Conservation (phyloP, 1,284 basidiomycete genomes). For the Xanthoconium separans region DNA sequence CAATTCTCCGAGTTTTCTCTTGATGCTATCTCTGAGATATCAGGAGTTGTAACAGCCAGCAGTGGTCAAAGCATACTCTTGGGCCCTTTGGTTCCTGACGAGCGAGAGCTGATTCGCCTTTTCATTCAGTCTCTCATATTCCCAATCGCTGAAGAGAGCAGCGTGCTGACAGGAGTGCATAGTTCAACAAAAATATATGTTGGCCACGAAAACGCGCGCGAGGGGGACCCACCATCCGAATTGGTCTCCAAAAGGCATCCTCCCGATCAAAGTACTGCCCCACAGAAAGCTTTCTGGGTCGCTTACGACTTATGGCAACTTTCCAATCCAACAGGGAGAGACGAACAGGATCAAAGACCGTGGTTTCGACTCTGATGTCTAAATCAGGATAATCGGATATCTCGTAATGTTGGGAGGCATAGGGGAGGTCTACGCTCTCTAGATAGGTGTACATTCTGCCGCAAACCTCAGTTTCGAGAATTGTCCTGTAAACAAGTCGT, state of each 20-base stretch:
- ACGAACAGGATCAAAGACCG: fast-evolving
- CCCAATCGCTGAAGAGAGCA: conserved; percentile 4
- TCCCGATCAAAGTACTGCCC: background rate
- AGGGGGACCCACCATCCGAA: conserved; percentile 5
- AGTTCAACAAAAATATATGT: background rate
- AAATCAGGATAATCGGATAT: background rate
- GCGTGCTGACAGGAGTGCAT: conserved; percentile 4
- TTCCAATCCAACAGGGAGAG: conserved; percentile 8
- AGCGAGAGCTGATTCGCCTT: background rate
- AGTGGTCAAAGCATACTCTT: conserved; percentile 5
- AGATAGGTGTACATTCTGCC: background rate
- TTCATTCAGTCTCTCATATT: background rate
- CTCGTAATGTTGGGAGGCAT: background rate
- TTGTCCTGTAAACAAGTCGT: conserved; percentile 8
- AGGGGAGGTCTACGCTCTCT: background rate
- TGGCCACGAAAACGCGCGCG: background rate
- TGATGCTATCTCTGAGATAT: conserved; percentile 9
- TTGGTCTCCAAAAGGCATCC: background rate
- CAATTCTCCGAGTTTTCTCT: background rate
- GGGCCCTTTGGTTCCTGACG: conserved; percentile 6
- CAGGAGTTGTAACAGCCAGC: background rate
- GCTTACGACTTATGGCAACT: background rate
- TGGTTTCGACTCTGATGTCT: fast-evolving
- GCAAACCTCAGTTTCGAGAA: no score
- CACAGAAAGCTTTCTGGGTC: background rate